A percentile compares a stretch with the other conserved stretches of the same genome.
Evolutionary conservation across 129 eudicot genomes (phyloP).

Genomic region (Saussurea involucrata): DNA sequence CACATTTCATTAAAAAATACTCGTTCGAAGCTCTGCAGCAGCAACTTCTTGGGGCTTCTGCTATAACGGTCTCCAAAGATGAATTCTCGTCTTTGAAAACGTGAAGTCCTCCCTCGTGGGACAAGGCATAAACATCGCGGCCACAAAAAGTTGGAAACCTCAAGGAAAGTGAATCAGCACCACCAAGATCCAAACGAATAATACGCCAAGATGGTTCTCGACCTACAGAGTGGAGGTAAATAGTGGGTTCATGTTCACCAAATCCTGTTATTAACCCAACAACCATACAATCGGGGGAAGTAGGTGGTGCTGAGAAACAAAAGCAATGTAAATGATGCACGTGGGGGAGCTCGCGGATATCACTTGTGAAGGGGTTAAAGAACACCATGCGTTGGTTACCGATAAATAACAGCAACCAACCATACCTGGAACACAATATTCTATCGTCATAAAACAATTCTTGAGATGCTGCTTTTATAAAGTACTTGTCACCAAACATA

Average conservation of each 20-base stretch:
- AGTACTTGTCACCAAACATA: conserved; percentile 15
- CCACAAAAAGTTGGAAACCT: background rate
- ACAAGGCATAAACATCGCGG: conserved; percentile 6
- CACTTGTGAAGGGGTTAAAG: conserved; percentile 25
- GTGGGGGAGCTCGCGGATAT: background rate
- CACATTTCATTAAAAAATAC: conserved; percentile 13
- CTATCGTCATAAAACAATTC: background rate
- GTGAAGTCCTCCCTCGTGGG: background rate
- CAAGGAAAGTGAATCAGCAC: background rate
- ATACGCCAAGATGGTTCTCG: background rate
- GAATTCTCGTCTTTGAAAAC: background rate
- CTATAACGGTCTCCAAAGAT: background rate
- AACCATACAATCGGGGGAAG: conserved; percentile 21
- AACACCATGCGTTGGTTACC: background rate
- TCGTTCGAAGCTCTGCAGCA: background rate
- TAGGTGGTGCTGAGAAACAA: background rate
- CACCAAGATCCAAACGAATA: background rate
- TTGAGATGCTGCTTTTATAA: background rate
- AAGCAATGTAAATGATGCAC: background rate
- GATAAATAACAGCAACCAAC: background rate
- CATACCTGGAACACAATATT: conserved; percentile 14
- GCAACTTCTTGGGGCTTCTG: background rate
- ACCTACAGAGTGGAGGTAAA: background rate
- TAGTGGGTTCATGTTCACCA: too few species aligned
- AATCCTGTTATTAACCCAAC: background rate